These are phyloP conservation scores for Phanerochaete sordida DNA, from an alignment of 768 basidiomycete species.

Conservation along the genomic window DNA sequence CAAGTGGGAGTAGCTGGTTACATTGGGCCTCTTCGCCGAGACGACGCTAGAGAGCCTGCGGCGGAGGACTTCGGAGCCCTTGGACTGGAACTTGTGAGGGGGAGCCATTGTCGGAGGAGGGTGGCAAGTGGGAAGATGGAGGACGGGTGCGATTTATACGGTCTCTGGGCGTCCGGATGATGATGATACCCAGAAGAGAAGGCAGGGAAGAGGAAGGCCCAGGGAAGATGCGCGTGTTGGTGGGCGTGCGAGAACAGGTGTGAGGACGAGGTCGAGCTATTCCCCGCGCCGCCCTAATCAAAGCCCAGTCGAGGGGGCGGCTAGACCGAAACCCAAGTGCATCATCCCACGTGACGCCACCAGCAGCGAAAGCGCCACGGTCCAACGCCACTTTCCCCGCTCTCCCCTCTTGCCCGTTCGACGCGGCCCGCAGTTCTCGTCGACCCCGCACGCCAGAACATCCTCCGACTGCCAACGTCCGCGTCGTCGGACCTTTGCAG, in stretches of 20 bases:
- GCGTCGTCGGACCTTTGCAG: no score
- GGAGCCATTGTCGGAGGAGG: slow-evolving; percentile 47
- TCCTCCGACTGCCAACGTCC: neutral
- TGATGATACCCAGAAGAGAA: neutral
- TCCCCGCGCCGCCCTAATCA: slow-evolving; percentile 8
- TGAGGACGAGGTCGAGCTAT: slow-evolving; percentile 3
- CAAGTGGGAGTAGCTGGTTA: slow-evolving; percentile 56
- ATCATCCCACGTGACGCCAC: slow-evolving; percentile 1
- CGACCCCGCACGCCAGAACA: no score
- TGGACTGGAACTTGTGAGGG: slow-evolving; percentile 53
- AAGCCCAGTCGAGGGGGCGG: neutral
- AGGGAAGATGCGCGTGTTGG: neutral
- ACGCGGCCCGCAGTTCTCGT: neutral
- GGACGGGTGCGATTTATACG: slow-evolving; percentile 20
- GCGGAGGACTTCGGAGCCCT: slow-evolving; percentile 57
- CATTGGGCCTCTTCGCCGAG: slow-evolving; percentile 48
- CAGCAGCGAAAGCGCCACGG: neutral
- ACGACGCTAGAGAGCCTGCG: slow-evolving; percentile 65
- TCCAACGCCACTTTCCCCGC: neutral
- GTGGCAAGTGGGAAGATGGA: slow-evolving; percentile 13
- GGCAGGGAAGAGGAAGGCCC: neutral
- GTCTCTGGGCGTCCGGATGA: slow-evolving; percentile 5
- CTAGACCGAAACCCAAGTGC: neutral
- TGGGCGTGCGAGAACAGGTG: neutral
- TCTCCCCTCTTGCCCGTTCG: neutral